phyloP scores from a whole-genome alignment of 2,329 filamentous ascomycete species.

The Fusarium sp. region DNA sequence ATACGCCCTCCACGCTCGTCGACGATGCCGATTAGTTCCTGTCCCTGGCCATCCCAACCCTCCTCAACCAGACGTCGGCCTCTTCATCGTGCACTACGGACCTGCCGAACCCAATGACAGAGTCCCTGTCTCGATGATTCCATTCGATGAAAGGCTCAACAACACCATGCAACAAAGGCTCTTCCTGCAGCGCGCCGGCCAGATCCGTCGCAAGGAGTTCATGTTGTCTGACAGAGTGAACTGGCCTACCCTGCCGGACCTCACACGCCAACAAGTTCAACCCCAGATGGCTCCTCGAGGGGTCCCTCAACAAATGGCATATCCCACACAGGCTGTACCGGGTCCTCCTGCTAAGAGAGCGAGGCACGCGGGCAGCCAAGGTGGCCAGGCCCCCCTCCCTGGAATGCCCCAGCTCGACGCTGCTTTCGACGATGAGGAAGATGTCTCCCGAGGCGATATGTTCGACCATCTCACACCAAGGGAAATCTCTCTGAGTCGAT shows the following conservation, averaged over 20 bases:
- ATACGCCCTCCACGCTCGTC: conserved; percentile 79
- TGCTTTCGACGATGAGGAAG: conserved; percentile 86
- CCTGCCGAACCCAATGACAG: conserved; percentile 79
- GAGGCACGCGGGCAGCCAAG: conserved; percentile 58
- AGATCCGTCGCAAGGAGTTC: conserved; percentile 90
- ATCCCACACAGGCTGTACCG: conserved; percentile 63
- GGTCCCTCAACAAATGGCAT: conserved; percentile 71
- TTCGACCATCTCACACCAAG: conserved; percentile 90
- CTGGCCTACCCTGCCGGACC: conserved; percentile 83
- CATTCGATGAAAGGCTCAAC: conserved; percentile 70
- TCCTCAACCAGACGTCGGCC: conserved; percentile 78
- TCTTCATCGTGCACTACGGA: conserved; percentile 94
- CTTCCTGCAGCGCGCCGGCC: conserved; percentile 78
- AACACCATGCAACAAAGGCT: conserved; percentile 69
- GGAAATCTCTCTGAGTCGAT: conserved; percentile 87
- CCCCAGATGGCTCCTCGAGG: conserved; percentile 58
- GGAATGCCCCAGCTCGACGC: conserved; percentile 55
- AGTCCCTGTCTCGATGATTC: conserved; percentile 75
- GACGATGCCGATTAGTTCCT: conserved; percentile 86
- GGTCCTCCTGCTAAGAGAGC: conserved; percentile 67
- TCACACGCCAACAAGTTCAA: conserved; percentile 62
- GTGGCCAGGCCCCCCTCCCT: conserved; percentile 53
- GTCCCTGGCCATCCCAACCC: conserved; percentile 75
- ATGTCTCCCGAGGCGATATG: conserved; percentile 85
- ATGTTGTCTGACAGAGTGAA: conserved; percentile 90